phyloP scores from a whole-genome alignment of 1,284 basidiomycete genomes.

The Microbotryum violaceum region DNA sequence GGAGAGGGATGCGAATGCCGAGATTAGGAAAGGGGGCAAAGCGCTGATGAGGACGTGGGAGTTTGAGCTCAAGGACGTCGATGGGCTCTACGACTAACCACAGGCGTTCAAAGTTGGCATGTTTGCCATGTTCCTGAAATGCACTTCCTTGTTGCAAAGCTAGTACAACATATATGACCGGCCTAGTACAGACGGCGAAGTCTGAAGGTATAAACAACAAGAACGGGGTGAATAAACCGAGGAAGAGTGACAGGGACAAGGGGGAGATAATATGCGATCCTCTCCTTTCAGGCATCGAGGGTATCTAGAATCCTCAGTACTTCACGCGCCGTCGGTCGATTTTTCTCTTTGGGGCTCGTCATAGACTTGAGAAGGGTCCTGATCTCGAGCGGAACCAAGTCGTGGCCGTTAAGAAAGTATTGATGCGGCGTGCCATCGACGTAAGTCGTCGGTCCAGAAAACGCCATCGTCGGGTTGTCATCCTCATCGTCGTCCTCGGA shows the following conservation, averaged over 20 bases:
- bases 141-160: too few species aligned
- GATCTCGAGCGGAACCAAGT: conserved; percentile 19
- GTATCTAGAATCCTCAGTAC: conserved; percentile 8
- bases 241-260: too few species aligned
- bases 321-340: conserved; percentile 13
- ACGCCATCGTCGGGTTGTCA: not conserved
- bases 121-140: too few species aligned
- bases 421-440: conserved; percentile 17
- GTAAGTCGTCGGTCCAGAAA: conserved; percentile 5
- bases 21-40: not conserved
- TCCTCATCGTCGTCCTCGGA: not conserved
- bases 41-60: conserved; percentile 25
- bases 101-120: too few species aligned
- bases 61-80: conserved; percentile 17
- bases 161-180: too few species aligned
- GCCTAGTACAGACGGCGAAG: too few species aligned
- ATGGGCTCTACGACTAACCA: too few species aligned
- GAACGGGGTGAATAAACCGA: too few species aligned
- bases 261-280: too few species aligned
- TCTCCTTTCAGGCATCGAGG: not conserved
- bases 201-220: too few species aligned
- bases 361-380: conserved; percentile 15
- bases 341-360: conserved; percentile 8
- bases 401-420: conserved; percentile 14
- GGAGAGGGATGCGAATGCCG: not conserved